These are phyloP conservation scores for Triadica sebifera DNA, from an alignment of 345 rosid genomes.

Conservation along the genomic window DNA sequence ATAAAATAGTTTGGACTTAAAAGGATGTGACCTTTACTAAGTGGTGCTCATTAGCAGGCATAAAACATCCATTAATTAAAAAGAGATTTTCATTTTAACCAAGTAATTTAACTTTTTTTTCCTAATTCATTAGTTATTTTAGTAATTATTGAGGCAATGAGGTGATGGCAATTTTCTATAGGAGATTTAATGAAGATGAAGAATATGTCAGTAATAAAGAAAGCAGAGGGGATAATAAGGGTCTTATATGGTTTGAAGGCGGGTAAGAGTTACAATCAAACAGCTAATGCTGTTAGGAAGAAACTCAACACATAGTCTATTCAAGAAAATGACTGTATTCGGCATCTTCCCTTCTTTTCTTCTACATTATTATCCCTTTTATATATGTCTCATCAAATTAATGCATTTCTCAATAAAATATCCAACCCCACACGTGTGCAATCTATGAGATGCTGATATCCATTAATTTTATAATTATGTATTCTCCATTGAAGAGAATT, in stretches of 20 bases:
- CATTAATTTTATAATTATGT: too few relatives aligned
- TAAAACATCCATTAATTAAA: too few relatives aligned
- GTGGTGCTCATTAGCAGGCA: too few relatives aligned
- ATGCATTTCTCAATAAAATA: background rate
- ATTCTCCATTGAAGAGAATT: too few relatives aligned
- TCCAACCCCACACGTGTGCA: slow-evolving; percentile 20
- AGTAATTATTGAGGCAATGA: slow-evolving; percentile 3
- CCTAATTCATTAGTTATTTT: too few relatives aligned
- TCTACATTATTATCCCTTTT: slow-evolving; percentile 9
- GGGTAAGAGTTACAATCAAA: slow-evolving; percentile 42
- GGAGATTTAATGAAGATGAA: background rate
- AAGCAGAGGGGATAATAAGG: background rate
- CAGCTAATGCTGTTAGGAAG: slow-evolving; percentile 40
- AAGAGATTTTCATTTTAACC: background rate
- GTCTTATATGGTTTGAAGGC: slow-evolving; percentile 5
- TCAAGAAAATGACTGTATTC: slow-evolving; percentile 31
- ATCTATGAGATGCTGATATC: too few relatives aligned
- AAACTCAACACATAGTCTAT: slow-evolving; percentile 29
- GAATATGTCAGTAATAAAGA: background rate
- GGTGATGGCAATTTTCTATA: background rate
- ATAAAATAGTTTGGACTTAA: background rate
- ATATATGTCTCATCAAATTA: slow-evolving; percentile 3
- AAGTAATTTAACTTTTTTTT: too few relatives aligned
- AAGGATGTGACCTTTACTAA: background rate
- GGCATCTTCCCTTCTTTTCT: background rate